A percentile compares a stretch with the other conserved stretches of the same genome.
Conservation (phyloP, 108 stramenopile genomes). For the Conticribra weissflogii region DNA sequence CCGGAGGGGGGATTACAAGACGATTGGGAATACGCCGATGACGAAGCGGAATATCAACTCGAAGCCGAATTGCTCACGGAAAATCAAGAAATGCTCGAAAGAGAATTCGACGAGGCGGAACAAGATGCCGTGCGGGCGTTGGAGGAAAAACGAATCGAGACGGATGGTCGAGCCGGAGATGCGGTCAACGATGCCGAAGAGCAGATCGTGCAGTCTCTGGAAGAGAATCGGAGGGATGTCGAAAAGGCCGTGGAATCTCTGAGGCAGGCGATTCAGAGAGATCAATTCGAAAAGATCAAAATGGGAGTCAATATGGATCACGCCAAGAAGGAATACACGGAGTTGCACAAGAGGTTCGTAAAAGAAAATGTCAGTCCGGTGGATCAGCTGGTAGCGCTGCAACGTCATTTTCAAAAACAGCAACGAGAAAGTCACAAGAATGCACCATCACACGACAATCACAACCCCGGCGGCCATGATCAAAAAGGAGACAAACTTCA, state of each 20-base stretch:
- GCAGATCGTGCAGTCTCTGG: slow-evolving; percentile 25
- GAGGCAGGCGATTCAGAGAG: slow-evolving; percentile 34
- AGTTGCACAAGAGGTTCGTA: not conserved
- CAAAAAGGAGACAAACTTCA: not conserved
- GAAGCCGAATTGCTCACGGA: slow-evolving; percentile 40
- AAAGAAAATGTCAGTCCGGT: slow-evolving; percentile 2
- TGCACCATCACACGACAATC: slow-evolving; percentile 12
- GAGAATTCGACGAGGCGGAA: slow-evolving; percentile 29
- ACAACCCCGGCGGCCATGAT: not conserved
- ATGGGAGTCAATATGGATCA: slow-evolving; percentile 36
- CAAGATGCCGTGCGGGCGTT: slow-evolving; percentile 34
- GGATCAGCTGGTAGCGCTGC: slow-evolving; percentile 7
- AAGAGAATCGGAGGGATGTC: slow-evolving; percentile 20
- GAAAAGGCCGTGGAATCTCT: slow-evolving; percentile 37
- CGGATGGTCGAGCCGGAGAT: slow-evolving; percentile 3
- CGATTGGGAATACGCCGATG: slow-evolving; percentile 23
- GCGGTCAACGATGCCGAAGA: slow-evolving; percentile 35
- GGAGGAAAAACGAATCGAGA: slow-evolving; percentile 40
- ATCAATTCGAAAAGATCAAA: slow-evolving; percentile 14
- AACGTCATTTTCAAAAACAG: slow-evolving; percentile 11
- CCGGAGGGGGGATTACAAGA: not conserved
- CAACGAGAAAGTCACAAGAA: slow-evolving; percentile 8
- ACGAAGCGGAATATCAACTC: slow-evolving; percentile 19
- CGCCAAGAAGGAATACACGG: not conserved
- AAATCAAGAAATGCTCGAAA: slow-evolving; percentile 22